Conservation (phyloP, 768 basidiomycete genomes). For the Serendipita sp. region DNA sequence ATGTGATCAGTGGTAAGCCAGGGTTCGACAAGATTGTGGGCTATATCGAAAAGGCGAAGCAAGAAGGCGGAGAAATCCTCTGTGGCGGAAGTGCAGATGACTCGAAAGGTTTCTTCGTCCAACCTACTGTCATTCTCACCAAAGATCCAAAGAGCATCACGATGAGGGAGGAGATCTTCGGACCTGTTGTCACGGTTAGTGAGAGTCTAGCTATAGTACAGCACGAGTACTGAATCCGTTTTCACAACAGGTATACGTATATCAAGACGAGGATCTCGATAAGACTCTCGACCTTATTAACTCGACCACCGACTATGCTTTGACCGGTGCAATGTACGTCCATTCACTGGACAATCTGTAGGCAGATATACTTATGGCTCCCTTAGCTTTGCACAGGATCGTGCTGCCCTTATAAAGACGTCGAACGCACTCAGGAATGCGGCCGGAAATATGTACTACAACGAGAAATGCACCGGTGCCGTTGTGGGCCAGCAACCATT, state of each 20-base stretch:
- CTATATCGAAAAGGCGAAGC: constrained; percentile 77
- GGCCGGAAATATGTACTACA: constrained; percentile 95
- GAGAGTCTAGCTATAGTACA: not conserved
- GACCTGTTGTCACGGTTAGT: constrained; percentile 77
- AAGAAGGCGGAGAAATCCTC: constrained; percentile 75
- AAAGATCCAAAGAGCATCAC: constrained; percentile 80
- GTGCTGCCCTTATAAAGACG: constrained; percentile 61
- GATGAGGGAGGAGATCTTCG: constrained; percentile 92
- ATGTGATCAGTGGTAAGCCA: constrained; percentile 43
- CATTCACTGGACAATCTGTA: not conserved
- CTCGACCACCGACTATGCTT: constrained; percentile 67
- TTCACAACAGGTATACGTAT: constrained; percentile 55
- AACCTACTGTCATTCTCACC: constrained; percentile 87
- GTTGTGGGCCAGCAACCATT: constrained; percentile 97
- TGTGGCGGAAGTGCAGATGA: constrained; percentile 75
- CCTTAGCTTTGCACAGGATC: constrained; percentile 64
- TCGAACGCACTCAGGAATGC: constrained; percentile 75
- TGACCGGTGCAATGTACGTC: constrained; percentile 87
- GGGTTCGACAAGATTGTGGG: constrained; percentile 75
- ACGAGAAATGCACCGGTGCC: constrained; percentile 97
- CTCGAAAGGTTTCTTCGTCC: constrained; percentile 83
- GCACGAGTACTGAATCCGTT: not conserved
- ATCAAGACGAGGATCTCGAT: constrained; percentile 74
- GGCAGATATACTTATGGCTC: not conserved
- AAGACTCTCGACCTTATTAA: constrained; percentile 78